These are phyloP conservation scores for Lachnellula suecica DNA, from an alignment of 2,329 filamentous ascomycete species.

Conservation along the genomic window DNA sequence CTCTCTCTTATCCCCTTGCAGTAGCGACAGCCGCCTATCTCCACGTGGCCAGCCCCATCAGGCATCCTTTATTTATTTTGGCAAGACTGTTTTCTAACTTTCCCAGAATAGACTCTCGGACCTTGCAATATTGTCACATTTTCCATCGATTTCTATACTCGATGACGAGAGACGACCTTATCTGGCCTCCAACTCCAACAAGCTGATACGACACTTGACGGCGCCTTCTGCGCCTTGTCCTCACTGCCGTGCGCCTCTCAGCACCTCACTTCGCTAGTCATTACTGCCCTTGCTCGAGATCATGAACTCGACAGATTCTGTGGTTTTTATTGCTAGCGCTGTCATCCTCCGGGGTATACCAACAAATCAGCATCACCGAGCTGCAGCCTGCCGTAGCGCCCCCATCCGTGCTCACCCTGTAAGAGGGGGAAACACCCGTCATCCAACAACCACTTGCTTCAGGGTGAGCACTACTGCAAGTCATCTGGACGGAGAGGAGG, in stretches of 20 bases:
- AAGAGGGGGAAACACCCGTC: neutral
- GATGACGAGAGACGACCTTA: conserved; percentile 4
- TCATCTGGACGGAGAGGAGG: neutral
- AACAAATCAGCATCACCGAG: neutral
- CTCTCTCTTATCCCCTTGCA: neutral
- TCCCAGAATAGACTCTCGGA: neutral
- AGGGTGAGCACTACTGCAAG: neutral
- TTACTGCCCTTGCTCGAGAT: conserved; percentile 8
- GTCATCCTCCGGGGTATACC: neutral
- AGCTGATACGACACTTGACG: no score
- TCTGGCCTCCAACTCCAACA: no score
- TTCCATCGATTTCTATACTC: neutral
- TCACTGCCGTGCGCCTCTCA: conserved; percentile 5
- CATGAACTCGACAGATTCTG: conserved; percentile 6
- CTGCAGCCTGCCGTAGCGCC: neutral
- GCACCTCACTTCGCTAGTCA: neutral
- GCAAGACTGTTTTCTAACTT: neutral
- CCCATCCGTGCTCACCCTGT: neutral
- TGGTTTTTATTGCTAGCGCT: neutral
- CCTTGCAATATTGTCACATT: neutral
- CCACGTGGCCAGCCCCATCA: neutral
- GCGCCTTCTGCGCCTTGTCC: neutral
- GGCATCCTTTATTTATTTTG: neutral
- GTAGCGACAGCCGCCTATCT: neutral
- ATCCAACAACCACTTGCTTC: no score